phyloP scores from a whole-genome alignment of 2,329 filamentous ascomycete species.

The Gaeumannomyces tritici region DNA sequence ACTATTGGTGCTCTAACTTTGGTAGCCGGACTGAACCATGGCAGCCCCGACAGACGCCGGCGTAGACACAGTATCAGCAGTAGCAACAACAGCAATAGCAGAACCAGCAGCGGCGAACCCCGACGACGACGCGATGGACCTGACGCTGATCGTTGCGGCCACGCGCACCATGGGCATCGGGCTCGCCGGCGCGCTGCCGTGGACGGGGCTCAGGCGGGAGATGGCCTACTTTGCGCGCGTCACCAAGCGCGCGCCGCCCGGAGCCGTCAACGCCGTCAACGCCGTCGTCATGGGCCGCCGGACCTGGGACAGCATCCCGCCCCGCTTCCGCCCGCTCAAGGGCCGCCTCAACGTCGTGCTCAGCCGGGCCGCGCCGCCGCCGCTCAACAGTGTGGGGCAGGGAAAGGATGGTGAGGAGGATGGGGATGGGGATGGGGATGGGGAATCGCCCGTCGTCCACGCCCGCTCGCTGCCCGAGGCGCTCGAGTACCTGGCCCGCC shows the following conservation, averaged over 20 bases:
- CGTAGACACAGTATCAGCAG: not conserved
- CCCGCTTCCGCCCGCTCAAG: conserved; percentile 67
- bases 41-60: not conserved
- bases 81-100: not conserved
- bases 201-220: conserved; percentile 80
- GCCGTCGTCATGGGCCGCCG: conserved; percentile 96
- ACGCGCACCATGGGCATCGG: conserved; percentile 90
- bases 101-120: conserved; percentile 5
- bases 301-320: conserved; percentile 87
- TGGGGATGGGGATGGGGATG: conserved; percentile 10
- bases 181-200: conserved; percentile 67
- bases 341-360: conserved; percentile 77
- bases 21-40: not conserved
- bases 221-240: conserved; percentile 94
- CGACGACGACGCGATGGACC: conserved; percentile 33
- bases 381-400: too few species aligned
- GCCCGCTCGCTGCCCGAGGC: conserved; percentile 50
- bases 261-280: conserved; percentile 34
- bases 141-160: conserved; percentile 91
- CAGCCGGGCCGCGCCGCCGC: conserved; percentile 32
- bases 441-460: conserved; percentile 43
- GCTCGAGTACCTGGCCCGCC: conserved; percentile 31
- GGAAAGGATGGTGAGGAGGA: too few species aligned
- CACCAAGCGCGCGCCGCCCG: conserved; percentile 51
- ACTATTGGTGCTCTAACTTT: too few species aligned